A percentile compares a stretch with the other conserved stretches of the same genome.
Evolutionary conservation across 2,329 filamentous ascomycete species (phyloP).

Genomic region (Ophiostoma montium): DNA sequence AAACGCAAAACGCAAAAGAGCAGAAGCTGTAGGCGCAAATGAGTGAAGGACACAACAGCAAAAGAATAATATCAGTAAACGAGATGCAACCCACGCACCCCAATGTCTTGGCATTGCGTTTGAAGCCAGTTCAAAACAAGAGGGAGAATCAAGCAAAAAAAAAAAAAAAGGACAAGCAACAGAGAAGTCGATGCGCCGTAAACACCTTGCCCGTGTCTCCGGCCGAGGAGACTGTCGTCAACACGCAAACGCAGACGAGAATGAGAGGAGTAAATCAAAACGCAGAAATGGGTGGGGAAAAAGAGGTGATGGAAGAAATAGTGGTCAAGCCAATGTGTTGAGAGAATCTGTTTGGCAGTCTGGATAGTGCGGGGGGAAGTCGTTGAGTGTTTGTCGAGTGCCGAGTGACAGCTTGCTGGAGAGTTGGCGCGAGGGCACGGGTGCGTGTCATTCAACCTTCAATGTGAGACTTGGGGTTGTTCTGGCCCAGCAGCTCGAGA

Average conservation of each 20-base stretch:
- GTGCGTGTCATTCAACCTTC: slow-evolving; percentile 46
- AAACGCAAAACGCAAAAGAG: background rate
- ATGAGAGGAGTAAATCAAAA: slow-evolving; percentile 1
- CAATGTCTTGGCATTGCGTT: too few species aligned
- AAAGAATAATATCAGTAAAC: background rate
- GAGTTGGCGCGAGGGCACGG: background rate
- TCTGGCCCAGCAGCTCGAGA: slow-evolving; percentile 69
- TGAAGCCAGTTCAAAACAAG: background rate
- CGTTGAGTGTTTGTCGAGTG: background rate
- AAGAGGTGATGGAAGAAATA: slow-evolving; percentile 5
- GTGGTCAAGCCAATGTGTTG: slow-evolving; percentile 3
- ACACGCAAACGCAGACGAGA: background rate
- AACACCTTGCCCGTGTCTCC: slow-evolving; percentile 25
- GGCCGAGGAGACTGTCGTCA: slow-evolving; percentile 3
- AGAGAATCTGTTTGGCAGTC: background rate
- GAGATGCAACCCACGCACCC: background rate
- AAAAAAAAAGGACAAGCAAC: background rate
- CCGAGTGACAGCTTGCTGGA: background rate
- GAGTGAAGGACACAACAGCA: too few species aligned
- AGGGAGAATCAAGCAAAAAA: background rate
- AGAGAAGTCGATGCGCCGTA: slow-evolving; percentile 21
- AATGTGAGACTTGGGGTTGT: slow-evolving; percentile 63
- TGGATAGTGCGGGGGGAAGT: background rate
- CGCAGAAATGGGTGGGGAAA: background rate
- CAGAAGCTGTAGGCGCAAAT: background rate